A percentile compares a stretch with the other conserved stretches of the same genome.
Evolutionary conservation across 2,329 filamentous ascomycete genomes (phyloP).

Genomic region (Didymella keratinophila): DNA sequence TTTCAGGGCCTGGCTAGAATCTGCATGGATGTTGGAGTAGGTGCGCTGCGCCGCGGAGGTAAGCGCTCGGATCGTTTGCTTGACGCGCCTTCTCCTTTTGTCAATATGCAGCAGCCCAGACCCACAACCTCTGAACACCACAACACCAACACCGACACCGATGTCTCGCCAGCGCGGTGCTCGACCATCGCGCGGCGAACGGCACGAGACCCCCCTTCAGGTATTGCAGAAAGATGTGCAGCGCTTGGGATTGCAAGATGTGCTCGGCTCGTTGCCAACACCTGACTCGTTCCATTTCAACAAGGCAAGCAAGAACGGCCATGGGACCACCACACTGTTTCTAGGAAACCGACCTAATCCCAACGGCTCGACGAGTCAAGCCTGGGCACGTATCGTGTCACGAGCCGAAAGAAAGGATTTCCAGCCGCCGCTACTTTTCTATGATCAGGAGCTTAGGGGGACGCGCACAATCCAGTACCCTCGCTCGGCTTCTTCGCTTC

Average conservation of each 20-base stretch:
- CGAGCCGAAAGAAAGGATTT: background rate
- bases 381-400: slow-evolving; percentile 9
- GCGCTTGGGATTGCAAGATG: background rate
- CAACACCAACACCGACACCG: background rate
- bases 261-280: slow-evolving; percentile 10
- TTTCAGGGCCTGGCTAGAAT: background rate
- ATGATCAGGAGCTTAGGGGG: background rate
- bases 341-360: background rate
- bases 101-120: slow-evolving; percentile 8
- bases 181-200: background rate
- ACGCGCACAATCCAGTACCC: background rate
- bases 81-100: slow-evolving; percentile 9
- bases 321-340: background rate
- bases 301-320: background rate
- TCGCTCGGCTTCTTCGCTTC: slow-evolving; percentile 20
- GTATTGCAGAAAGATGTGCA: background rate
- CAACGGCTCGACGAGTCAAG: background rate
- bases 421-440: slow-evolving; percentile 7
- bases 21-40: background rate
- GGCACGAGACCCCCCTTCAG: background rate
- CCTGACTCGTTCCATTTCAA: slow-evolving; percentile 5
- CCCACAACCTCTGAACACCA: background rate
- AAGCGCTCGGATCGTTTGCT: slow-evolving; percentile 9
- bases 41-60: background rate
- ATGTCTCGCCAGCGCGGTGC: slow-evolving; percentile 1